phyloP scores from a whole-genome alignment of 2,329 filamentous ascomycete genomes.

The Venturia effusa region DNA sequence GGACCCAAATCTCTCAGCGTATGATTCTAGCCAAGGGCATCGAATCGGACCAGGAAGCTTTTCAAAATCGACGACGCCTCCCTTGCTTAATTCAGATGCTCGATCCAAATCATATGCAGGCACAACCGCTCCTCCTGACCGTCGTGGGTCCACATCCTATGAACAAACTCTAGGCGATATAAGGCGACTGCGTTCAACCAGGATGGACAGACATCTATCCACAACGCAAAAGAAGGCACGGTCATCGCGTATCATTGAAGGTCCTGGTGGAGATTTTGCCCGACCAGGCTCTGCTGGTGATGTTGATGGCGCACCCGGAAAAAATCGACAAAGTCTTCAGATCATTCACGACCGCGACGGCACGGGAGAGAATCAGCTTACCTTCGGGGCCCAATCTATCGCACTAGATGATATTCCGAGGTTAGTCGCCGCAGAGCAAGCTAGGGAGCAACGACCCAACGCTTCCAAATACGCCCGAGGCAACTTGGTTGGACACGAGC shows the following conservation, averaged over 20 bases:
- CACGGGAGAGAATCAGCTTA: constrained; percentile 59
- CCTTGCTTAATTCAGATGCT: constrained; percentile 51
- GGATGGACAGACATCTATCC: constrained; percentile 87
- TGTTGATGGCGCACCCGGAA: neutral
- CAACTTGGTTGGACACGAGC: constrained; percentile 54
- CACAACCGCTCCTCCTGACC: constrained; percentile 32
- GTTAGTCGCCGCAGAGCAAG: constrained; percentile 91
- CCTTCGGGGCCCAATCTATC: constrained; percentile 82
- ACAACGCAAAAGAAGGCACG: constrained; percentile 85
- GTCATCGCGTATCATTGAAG: constrained; percentile 86
- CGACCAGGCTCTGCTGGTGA: neutral
- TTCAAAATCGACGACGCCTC: constrained; percentile 21
- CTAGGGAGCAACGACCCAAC: constrained; percentile 76
- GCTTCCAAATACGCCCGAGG: constrained; percentile 66
- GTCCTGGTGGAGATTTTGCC: constrained; percentile 49
- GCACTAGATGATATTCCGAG: constrained; percentile 93
- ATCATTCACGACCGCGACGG: constrained; percentile 70
- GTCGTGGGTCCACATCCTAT: constrained; percentile 53
- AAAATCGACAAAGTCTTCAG: constrained; percentile 50
- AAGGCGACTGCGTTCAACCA: constrained; percentile 77
- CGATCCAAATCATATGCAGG: constrained; percentile 66
- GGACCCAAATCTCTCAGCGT: constrained; percentile 56
- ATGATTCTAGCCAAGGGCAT: constrained; percentile 56
- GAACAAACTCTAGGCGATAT: constrained; percentile 96
- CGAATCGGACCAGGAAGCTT: constrained; percentile 38